These are phyloP conservation scores for Gamarada debralockiae DNA, from an alignment of 495 filamentous ascomycete genomes.

Conservation along the genomic window DNA sequence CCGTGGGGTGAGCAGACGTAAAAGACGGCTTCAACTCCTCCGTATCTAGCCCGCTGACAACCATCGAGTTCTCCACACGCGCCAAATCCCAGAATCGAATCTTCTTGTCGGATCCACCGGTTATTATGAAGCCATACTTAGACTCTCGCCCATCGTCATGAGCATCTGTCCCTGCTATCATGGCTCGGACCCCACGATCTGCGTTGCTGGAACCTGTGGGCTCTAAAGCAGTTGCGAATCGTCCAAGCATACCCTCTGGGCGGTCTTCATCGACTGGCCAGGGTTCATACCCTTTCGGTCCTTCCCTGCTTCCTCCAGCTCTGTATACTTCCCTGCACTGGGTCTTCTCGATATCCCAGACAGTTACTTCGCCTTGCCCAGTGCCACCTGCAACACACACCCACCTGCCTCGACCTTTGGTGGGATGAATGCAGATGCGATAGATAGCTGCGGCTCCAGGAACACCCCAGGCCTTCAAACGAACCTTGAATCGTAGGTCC, in stretches of 20 bases:
- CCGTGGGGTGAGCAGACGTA: slow-evolving; percentile 61
- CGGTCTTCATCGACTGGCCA: slow-evolving; percentile 90
- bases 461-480: slow-evolving; percentile 85
- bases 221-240: slow-evolving; percentile 74
- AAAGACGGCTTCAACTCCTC: slow-evolving; percentile 73
- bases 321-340: slow-evolving; percentile 88
- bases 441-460: slow-evolving; percentile 80
- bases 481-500: slow-evolving; percentile 90
- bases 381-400: slow-evolving; percentile 86
- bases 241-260: slow-evolving; percentile 82
- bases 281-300: slow-evolving; percentile 70
- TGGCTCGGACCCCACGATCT: slow-evolving; percentile 57
- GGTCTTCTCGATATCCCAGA: slow-evolving; percentile 93
- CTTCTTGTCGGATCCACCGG: slow-evolving; percentile 84
- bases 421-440: slow-evolving; percentile 71
- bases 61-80: slow-evolving; percentile 64
- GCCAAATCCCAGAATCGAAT: slow-evolving; percentile 89
- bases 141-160: slow-evolving; percentile 56
- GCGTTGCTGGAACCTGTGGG: slow-evolving; percentile 41
- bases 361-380: slow-evolving; percentile 85
- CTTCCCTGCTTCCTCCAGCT: slow-evolving; percentile 46
- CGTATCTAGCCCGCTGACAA: slow-evolving; percentile 73
- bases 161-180: slow-evolving; percentile 48
- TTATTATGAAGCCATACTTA: slow-evolving; percentile 69
- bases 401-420: slow-evolving; percentile 70